Base-by-base conservation (phyloP, 2,329 filamentous ascomycete genomes). In the Atkinsonella hypoxylon region DNA sequence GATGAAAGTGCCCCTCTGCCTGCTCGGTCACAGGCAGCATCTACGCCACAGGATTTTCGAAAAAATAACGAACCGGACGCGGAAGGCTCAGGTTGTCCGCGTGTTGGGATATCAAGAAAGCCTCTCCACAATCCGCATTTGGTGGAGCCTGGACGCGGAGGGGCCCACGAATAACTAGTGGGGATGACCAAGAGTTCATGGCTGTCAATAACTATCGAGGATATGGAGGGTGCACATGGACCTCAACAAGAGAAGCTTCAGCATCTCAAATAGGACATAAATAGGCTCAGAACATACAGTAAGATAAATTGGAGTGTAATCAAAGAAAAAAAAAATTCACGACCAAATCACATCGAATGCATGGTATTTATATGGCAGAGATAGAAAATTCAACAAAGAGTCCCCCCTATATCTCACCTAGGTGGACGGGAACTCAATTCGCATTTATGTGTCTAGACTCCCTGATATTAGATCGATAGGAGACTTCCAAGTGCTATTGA, bases 171-270 rank as follows among this genome's bases (percentile, higher is more conserved):
- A 50, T 11, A 15, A 42, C n/a, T n/a, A n/a, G n/a, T 22, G 38
- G 34, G 8, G 26, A 49, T 22, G 47, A 49, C 9, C 36, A 39
- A 12, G 46, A 48, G 11, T 51, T 51, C 38, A 47, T 51, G 42
- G 45, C 45, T 40, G 40, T 51, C 11, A 41, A 43, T 13, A n/a
- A n/a, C n/a, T n/a, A 51, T 53, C 42, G 36, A 51, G 26, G 32
- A 48, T 32, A 45, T 26, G 26, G 26, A 51, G 12, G 51, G 71
- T 38, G 67, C 66, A 12, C 61, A 58, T 10, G 64, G 67, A 38
- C 62, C 58, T 17, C 58, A 18, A 17, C 40, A 12, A 22, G 26
- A 26, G 26, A 26, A 1, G 26, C 26, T 7, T 26, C 26, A 5
- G 7, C 26, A 26, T 26, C 26, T 26, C 26, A 26, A 26, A 26